Evolutionary conservation across 2,329 filamentous ascomycete genomes (phyloP).

Genomic region (Emericellopsis cladophorae): DNA sequence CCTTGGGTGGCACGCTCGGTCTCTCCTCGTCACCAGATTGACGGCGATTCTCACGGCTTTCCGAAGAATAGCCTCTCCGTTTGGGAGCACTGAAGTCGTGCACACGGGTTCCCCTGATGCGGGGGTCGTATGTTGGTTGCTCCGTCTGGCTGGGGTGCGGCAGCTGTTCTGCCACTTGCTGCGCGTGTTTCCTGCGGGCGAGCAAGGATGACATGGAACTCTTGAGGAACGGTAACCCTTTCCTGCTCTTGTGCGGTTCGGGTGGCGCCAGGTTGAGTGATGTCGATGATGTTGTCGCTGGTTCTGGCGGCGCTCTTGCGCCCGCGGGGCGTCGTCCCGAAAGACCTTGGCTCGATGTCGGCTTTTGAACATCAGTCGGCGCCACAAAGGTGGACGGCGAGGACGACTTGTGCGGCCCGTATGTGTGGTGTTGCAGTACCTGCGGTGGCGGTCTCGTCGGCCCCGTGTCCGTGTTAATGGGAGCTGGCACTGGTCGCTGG

Average conservation of each 20-base stretch:
- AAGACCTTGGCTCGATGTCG: slow-evolving; percentile 7
- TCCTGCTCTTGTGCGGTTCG: slow-evolving; percentile 35
- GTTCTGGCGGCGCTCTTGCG: slow-evolving; percentile 24
- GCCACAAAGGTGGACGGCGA: slow-evolving; percentile 28
- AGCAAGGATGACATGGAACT: slow-evolving; percentile 47
- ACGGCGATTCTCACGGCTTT: background rate
- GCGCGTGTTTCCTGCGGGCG: slow-evolving; percentile 40
- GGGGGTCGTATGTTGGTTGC: slow-evolving; percentile 41
- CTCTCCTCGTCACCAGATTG: too few species aligned
- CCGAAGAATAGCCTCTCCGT: slow-evolving; percentile 18
- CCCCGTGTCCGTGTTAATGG: slow-evolving; percentile 13
- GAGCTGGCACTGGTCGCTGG: slow-evolving; percentile 4
- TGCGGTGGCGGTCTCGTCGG: slow-evolving; percentile 14
- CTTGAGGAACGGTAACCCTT: slow-evolving; percentile 44
- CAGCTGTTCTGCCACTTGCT: slow-evolving; percentile 29
- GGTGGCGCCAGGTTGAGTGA: slow-evolving; percentile 7
- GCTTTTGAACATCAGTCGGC: slow-evolving; percentile 33
- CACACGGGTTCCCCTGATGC: slow-evolving; percentile 49
- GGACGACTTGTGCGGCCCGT: slow-evolving; percentile 9
- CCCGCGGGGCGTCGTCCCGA: slow-evolving; percentile 29
- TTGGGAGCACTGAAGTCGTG: slow-evolving; percentile 55
- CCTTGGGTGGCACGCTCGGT: too few species aligned
- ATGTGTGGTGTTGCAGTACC: slow-evolving; percentile 7
- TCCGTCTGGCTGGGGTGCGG: slow-evolving; percentile 25
- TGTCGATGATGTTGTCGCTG: slow-evolving; percentile 15